Evolutionary conservation across 2,329 filamentous ascomycete species (phyloP), one percentile per base, ranked within the genome.

Genomic region (Daldinia eschscholtzii): DNA sequence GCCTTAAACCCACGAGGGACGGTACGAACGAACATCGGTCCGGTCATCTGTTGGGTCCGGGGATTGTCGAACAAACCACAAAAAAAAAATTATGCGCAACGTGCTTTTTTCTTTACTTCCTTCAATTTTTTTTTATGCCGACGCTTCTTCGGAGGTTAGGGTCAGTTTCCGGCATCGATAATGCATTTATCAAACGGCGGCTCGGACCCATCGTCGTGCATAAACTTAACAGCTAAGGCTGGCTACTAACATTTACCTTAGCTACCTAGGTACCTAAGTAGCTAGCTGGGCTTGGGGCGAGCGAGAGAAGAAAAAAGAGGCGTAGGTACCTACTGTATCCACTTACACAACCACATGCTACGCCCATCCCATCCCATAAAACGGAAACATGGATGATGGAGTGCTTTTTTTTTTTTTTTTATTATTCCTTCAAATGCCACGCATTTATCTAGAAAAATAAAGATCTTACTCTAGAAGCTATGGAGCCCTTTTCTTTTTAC

Each of bases 131-230:
- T 35, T 10, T 52, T 58, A 26, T 58, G 26, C 42, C 28, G 53
- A 23, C 20, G 42, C 26, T 13, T 30, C 28, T 57, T 57, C 52
- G 61, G 61, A 37, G 48, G 55, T 30, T 30, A 26, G 30, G 44
- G 28, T 58, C n/a, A n/a, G 23, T 35, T 10, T 62, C 42, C 42
- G 26, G 28, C 42, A n/a, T 23, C 30, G 26, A 18, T 39, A 30
- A 13, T 39, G 5, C 6, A 35, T 35, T n/a, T 42, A 12, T 18
- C 20, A 44, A 7, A 35, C 50, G 10, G 37, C 13, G 20, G 52
- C 23, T 30, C 50, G 15, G 33, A n/a, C 41, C 53, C 58, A 63
- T 46, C 42, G 18, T 52, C 50, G 39, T 60, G 65, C 44, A 65
- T 59, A 18, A 6, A 30, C 42, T 48, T 65, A 68, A 68, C 28